phyloP scores from a whole-genome alignment of 805 yeast species.

The Candida orba region DNA sequence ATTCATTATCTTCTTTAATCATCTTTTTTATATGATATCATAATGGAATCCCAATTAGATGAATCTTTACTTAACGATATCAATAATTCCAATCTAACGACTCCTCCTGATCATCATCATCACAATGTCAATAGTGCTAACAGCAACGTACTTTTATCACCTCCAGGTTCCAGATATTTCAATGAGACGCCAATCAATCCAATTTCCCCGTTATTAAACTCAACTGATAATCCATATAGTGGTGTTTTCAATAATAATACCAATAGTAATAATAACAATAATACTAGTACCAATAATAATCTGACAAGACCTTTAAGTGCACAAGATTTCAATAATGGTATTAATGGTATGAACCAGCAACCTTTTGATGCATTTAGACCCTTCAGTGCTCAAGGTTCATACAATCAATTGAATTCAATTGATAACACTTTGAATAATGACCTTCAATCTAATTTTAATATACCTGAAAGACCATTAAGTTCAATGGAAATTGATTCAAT shows the following conservation, averaged over 20 bases:
- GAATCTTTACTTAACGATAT: slow-evolving; percentile 8
- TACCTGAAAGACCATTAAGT: slow-evolving; percentile 25
- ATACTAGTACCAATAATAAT: background rate
- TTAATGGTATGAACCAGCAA: background rate
- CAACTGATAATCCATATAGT: slow-evolving; percentile 12
- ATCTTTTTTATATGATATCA: background rate
- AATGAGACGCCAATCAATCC: slow-evolving; percentile 15
- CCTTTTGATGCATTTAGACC: slow-evolving; percentile 15
- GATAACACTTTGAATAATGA: slow-evolving; percentile 3
- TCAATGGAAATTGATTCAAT: slow-evolving; percentile 25
- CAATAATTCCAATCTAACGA: slow-evolving; percentile 2
- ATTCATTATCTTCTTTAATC: background rate
- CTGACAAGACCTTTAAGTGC: slow-evolving; percentile 21
- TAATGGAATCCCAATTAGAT: slow-evolving; percentile 7
- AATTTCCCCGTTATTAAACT: slow-evolving; percentile 21
- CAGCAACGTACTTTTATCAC: slow-evolving; percentile 30
- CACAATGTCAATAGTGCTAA: background rate
- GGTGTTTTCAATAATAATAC: slow-evolving; percentile 9
- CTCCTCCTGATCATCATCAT: background rate
- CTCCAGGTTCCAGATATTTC: slow-evolving; percentile 31
- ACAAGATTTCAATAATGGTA: too few relatives aligned
- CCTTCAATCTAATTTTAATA: slow-evolving; percentile 1
- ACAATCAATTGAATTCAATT: slow-evolving; percentile 2
- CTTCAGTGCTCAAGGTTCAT: slow-evolving; percentile 13
- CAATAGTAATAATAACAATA: background rate